Evolutionary conservation across 2,329 filamentous ascomycete genomes (phyloP).

Genomic region (Conoideocrella luteorostrata): DNA sequence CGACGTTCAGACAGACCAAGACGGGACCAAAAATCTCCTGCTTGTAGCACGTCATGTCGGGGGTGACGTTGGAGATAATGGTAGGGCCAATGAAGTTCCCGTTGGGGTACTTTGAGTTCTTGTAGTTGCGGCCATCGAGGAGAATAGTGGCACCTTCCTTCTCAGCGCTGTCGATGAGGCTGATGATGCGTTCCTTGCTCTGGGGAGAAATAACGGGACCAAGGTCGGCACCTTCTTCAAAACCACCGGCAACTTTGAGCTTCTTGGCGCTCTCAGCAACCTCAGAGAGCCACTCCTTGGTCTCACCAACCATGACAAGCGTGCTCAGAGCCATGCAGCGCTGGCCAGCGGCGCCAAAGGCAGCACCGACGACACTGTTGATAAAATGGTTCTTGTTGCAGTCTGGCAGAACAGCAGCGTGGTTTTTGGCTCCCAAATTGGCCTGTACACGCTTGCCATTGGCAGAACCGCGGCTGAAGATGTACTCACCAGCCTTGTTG

Average conservation of each 20-base stretch:
- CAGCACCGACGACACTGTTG: constrained; percentile 76
- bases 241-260: constrained; percentile 72
- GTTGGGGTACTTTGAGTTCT: constrained; percentile 71
- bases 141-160: constrained; percentile 75
- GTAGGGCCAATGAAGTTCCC: constrained; percentile 83
- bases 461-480: constrained; percentile 69
- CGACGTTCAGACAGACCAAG: constrained; percentile 71
- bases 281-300: constrained; percentile 74
- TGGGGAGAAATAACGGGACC: constrained; percentile 77
- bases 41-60: constrained; percentile 75
- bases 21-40: constrained; percentile 86
- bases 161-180: constrained; percentile 68
- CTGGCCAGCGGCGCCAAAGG: constrained; percentile 79
- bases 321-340: constrained; percentile 83
- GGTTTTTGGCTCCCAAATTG: constrained; percentile 85
- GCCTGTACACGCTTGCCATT: constrained; percentile 86
- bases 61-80: constrained; percentile 74
- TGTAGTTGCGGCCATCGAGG: constrained; percentile 72
- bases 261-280: constrained; percentile 68
- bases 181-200: constrained; percentile 72
- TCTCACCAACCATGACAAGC: constrained; percentile 77
- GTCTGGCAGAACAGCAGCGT: constrained; percentile 76
- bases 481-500: constrained; percentile 87
- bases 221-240: constrained; percentile 72
- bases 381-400: constrained; percentile 87